Evolutionary conservation across 139 green algal species (phyloP), one percentile per base, ranked within the genome.

Genomic region (Chlamydomonas eustigma): DNA sequence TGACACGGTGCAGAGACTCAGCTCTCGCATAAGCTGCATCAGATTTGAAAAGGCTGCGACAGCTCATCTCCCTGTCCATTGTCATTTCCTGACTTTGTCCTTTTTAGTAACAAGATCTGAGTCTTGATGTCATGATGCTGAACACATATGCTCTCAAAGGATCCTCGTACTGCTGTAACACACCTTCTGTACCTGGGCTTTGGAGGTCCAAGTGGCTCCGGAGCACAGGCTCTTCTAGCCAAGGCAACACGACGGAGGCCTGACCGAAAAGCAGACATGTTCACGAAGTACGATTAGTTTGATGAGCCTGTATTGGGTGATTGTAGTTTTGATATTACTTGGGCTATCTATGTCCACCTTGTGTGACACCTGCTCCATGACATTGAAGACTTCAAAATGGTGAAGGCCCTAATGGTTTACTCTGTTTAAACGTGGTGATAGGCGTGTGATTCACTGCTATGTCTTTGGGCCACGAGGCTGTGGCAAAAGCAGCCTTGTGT

Each of bases 151-250:
- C 39, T 33, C 6, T 1, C 50, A 12, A 64, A 79, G 74, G 73
- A 89, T 33, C 90, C 90, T 1, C 77, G 81, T 8, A 64, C 32
- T n/a, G 76, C 80, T 18, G 77, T 94, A 58, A 87, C 85, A 1
- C 78, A 93, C 83, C 73, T 92, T n/a, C 83, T 93, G 36, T 93
- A 94, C 79, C 75, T 95, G 28, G 91, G 91, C n/a, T 89, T 74
- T 1, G 83, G 85, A 3, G 85, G 81, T 3, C 71, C 66, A 2
- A 38, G 64, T 58, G 37, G 52, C 12, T 31, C 81, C 0, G 71
- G 39, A 2, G 39, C 83, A 0, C 32, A 69, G 0, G 52, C 70
- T 39, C 78, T 92, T 71, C 86, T 89, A 63, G 39, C 39, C 32
- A 67, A 77, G 22, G 79, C 80, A 39, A 66, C 44, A 33, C 76